Percentiles rank a stretch among this genome's conserved stretches.
Evolutionary conservation across 768 basidiomycete genomes (phyloP).

Genomic region (Auriscalpium microsporum): DNA sequence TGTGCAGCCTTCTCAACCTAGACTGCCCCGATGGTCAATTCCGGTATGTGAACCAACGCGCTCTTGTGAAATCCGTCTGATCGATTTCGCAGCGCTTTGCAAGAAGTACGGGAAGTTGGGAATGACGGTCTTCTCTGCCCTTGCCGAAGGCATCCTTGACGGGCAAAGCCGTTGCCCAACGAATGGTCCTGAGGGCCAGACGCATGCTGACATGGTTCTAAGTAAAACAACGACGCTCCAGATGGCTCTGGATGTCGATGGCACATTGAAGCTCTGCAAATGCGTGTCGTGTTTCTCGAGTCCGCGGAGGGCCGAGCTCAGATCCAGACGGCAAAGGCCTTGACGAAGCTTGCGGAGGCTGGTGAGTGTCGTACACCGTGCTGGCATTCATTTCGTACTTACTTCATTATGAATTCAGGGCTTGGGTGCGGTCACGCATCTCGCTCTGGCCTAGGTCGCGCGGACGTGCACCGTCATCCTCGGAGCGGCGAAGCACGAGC

Average conservation of each 20-base stretch:
- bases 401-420: constrained; percentile 21
- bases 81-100: constrained; percentile 25
- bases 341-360: constrained; percentile 37
- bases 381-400: background rate
- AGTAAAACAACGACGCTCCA: constrained; percentile 46
- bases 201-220: background rate
- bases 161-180: constrained; percentile 31
- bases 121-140: constrained; percentile 47
- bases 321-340: constrained; percentile 39
- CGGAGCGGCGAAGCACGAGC: constrained; percentile 40
- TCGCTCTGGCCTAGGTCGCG: constrained; percentile 51
- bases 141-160: constrained; percentile 46
- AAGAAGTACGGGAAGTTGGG: constrained; percentile 35
- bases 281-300: constrained; percentile 34
- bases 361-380: constrained; percentile 9
- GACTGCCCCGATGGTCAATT: constrained; percentile 50
- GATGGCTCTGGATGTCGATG: constrained; percentile 41
- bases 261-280: constrained; percentile 35
- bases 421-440: constrained; percentile 40
- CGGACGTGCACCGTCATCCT: constrained; percentile 38
- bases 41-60: constrained; percentile 14
- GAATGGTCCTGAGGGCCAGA: no score
- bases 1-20: constrained; percentile 40
- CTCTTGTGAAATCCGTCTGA: background rate
- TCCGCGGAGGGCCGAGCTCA: constrained; percentile 34